These are phyloP conservation scores for Mycena albidolilacea DNA, from an alignment of 768 basidiomycete genomes.

Conservation along the genomic window DNA sequence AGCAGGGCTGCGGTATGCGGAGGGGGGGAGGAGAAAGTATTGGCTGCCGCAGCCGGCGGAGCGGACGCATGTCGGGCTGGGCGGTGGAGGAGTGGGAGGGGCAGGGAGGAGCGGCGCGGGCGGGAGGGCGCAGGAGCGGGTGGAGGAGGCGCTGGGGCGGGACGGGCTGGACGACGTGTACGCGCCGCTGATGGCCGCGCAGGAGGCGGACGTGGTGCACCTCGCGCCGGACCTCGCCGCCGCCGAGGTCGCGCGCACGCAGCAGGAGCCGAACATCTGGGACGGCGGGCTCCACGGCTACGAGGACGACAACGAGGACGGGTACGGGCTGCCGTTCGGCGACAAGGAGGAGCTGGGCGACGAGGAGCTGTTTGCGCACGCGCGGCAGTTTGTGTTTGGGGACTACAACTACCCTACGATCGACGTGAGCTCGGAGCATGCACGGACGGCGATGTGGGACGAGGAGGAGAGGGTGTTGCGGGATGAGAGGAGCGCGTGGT, in stretches of 20 bases:
- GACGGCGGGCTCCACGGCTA: constrained; percentile 37
- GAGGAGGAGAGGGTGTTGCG: constrained; percentile 89
- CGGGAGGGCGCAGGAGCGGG: constrained; percentile 58
- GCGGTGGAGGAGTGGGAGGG: constrained; percentile 59
- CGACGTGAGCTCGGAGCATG: constrained; percentile 87
- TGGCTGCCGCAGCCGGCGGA: constrained; percentile 87
- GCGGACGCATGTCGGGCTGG: constrained; percentile 55
- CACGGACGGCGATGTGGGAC: constrained; percentile 77
- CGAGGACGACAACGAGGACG: constrained; percentile 50
- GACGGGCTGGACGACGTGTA: constrained; percentile 71
- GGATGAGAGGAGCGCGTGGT: constrained; percentile 82
- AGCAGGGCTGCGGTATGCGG: constrained; percentile 92
- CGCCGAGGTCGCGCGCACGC: constrained; percentile 43
- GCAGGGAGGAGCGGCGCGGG: constrained; percentile 53
- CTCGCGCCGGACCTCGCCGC: constrained; percentile 69
- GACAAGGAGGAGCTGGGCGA: constrained; percentile 74
- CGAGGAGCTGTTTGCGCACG: constrained; percentile 83
- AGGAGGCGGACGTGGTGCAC: constrained; percentile 77
- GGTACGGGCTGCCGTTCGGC: constrained; percentile 77
- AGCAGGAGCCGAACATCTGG: constrained; percentile 59
- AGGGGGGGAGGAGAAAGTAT: constrained; percentile 94
- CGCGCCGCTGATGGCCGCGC: constrained; percentile 79
- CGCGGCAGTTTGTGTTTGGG: constrained; percentile 87
- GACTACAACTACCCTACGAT: constrained; percentile 93
- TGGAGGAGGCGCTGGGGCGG: constrained; percentile 57